phyloP scores from a whole-genome alignment of 176 grass and related monocot genomes.

The Tuctoria greenei region DNA sequence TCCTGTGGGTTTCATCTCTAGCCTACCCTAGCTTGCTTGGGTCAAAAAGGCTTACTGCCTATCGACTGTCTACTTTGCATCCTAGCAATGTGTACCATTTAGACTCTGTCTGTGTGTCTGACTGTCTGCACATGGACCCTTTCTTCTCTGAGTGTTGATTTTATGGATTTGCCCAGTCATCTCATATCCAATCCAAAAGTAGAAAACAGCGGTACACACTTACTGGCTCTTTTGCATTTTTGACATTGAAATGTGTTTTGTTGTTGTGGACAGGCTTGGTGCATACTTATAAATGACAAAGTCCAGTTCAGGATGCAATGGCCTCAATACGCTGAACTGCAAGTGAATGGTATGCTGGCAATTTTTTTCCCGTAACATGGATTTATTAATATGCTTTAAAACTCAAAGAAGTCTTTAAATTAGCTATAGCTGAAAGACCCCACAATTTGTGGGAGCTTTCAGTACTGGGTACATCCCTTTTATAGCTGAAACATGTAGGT shows the following conservation, averaged over 20 bases:
- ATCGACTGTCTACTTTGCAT: slow-evolving; percentile 5
- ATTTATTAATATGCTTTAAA: slow-evolving; percentile 10
- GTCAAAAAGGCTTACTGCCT: not conserved
- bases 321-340: slow-evolving; percentile 84
- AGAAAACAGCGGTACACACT: not conserved
- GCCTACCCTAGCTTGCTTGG: not conserved
- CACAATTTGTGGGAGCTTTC: no score
- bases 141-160: slow-evolving; percentile 13
- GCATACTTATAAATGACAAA: slow-evolving; percentile 95
- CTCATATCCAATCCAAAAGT: not conserved
- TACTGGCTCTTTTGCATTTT: not conserved
- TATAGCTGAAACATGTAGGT: not conserved
- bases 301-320: slow-evolving; percentile 99
- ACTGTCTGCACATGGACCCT: not conserved
- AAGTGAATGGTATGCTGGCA: slow-evolving; percentile 67
- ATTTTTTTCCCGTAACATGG: slow-evolving; percentile 10
- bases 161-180: not conserved
- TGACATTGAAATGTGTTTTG: slow-evolving; percentile 30
- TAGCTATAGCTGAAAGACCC: not conserved
- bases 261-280: slow-evolving; percentile 71
- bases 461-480: no score
- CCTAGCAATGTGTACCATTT: slow-evolving; percentile 11
- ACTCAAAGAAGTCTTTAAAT: slow-evolving; percentile 7
- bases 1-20: no score
- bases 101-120: not conserved